Percentiles rank a stretch among this genome's conserved stretches.
phyloP scores from a whole-genome alignment of 2,329 filamentous ascomycete species.

The Apiospora pterosperma region DNA sequence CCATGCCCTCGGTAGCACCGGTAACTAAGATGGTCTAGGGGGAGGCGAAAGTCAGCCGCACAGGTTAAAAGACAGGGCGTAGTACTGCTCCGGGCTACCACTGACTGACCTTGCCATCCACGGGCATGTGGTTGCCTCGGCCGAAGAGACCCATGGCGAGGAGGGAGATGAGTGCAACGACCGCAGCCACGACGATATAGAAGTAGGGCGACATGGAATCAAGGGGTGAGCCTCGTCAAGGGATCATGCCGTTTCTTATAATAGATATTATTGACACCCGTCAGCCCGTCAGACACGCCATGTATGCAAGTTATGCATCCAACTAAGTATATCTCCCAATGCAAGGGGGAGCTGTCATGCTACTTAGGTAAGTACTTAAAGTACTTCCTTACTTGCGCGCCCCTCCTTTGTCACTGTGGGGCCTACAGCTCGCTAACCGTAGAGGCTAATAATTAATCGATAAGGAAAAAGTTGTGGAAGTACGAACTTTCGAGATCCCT shows the following conservation, averaged over 20 bases:
- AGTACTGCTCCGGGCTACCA: conserved; percentile 3
- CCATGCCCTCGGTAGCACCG: conserved; percentile 91
- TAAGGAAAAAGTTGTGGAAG: conserved; percentile 7
- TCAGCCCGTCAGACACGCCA: neutral
- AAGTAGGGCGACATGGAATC: conserved; percentile 11
- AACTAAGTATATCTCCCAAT: neutral
- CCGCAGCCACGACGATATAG: conserved; percentile 21
- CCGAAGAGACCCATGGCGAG: conserved; percentile 65
- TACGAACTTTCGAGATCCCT: neutral
- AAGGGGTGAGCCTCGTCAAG: conserved; percentile 11
- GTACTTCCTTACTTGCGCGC: too few relatives aligned
- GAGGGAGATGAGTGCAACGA: conserved; percentile 32
- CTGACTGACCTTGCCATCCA: conserved; percentile 72
- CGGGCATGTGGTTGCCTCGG: conserved; percentile 73
- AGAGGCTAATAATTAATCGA: neutral
- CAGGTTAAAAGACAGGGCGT: too few relatives aligned
- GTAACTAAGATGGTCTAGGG: conserved; percentile 35
- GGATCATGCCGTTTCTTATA: conserved; percentile 4
- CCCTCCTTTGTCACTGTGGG: neutral
- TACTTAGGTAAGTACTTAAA: too few relatives aligned
- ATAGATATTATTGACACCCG: neutral
- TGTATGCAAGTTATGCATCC: neutral
- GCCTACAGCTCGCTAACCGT: neutral
- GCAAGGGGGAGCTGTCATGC: neutral
- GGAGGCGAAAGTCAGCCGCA: conserved; percentile 44